Base-by-base conservation (phyloP, 441 rosid species). In the Arabidopsis lyrata region DNA sequence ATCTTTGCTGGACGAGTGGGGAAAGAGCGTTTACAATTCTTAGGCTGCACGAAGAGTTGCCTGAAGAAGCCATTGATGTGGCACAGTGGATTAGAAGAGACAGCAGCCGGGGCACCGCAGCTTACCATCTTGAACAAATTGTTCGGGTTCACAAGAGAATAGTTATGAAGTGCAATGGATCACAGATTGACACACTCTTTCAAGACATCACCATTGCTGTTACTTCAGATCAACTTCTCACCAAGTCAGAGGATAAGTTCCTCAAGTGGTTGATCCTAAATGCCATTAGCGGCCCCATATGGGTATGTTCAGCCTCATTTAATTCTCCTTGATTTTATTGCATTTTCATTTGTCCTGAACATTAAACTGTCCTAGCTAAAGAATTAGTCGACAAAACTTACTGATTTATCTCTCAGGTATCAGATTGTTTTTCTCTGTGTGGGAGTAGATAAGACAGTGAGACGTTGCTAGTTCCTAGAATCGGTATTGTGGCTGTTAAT, bases 1-100 rank as follows among this genome's bases (percentile, higher is more conserved):
- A 84, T 78, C 86, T 74, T 77, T 91, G 98, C 81, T 91, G 98
- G 99, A 85, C 90, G 24, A 77, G 82, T 81, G 86, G 83, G 76
- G 85, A 83, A 77, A 84, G 82, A 78, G 97, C 97, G 8, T 88
- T 83, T 50, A 82, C 83, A 58, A 73, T 93, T 74, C 80, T 95
- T 42, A 84, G 93, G 83, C 85, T 92, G 76, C 85, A 87, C 63
- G 91, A 87, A 41, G 74, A 85, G 73, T 80, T 81, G 56, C 87
- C 83, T 18, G 41, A 38, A n/a, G 64, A 78, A 59, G 86, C 82
- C 64, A 77, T 75, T 56, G 83, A 78, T 47, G 72, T 80, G 78
- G 53, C 64, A 14, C 85, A 79, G 71, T 71, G 82, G 89, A 53
- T 67, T 14, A 83, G 82, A 47, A 73, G 50, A 42, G 83, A 76